These are phyloP conservation scores for Psidium friedrichsthalianum DNA, from an alignment of 345 rosid species.

Conservation along the genomic window DNA sequence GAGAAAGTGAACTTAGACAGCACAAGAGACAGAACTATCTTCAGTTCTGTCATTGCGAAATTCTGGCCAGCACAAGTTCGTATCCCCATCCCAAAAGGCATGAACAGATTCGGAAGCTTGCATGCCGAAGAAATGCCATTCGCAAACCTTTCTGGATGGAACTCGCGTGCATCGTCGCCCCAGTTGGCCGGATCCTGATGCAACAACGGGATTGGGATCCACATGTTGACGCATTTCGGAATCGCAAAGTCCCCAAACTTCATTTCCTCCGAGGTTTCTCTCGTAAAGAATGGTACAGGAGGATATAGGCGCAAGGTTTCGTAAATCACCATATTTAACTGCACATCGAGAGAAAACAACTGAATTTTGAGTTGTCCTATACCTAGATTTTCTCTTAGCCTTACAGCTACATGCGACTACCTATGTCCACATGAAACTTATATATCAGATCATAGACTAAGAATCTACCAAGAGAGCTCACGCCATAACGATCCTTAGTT, in stretches of 20 bases:
- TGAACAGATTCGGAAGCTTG: slow-evolving; percentile 2
- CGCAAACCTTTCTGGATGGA: slow-evolving; percentile 16
- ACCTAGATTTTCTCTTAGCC: not conserved
- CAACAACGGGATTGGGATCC: slow-evolving; percentile 2
- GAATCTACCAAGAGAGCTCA: not conserved
- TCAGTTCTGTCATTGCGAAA: slow-evolving; percentile 11
- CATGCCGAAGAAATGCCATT: slow-evolving; percentile 4
- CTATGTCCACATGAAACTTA: not conserved
- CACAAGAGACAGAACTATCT: slow-evolving; percentile 9
- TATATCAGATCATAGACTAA: not conserved
- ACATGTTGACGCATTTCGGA: slow-evolving; percentile 12
- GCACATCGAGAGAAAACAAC: not conserved
- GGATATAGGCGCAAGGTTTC: slow-evolving; percentile 19
- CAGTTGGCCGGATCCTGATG: slow-evolving; percentile 9
- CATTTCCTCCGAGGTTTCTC: slow-evolving; percentile 7
- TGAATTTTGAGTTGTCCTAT: not conserved
- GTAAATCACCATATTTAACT: slow-evolving; percentile 21
- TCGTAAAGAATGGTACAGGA: not conserved
- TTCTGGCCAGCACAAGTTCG: slow-evolving; percentile 9
- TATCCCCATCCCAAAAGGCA: slow-evolving; percentile 11
- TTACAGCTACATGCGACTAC: not conserved
- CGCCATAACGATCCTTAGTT: not conserved
- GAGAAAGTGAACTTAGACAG: slow-evolving; percentile 11
- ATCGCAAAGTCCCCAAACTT: slow-evolving; percentile 7
- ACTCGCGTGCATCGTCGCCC: slow-evolving; percentile 13